Base-by-base conservation (phyloP, 306 rosid genomes). In the Senna tora region DNA sequence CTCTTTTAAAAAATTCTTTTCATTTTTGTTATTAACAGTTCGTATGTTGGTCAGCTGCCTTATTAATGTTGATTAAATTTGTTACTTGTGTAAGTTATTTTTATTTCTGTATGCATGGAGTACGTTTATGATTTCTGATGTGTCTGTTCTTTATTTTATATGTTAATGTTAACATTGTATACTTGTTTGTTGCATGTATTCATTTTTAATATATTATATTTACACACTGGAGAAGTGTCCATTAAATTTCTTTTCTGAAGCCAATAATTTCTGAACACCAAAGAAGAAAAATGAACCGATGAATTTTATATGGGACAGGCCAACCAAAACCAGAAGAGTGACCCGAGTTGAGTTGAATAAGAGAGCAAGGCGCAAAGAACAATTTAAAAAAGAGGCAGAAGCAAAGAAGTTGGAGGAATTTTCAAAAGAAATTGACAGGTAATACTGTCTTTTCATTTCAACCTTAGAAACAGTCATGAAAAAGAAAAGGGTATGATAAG, bases 401-500 rank as follows among this genome's bases (percentile, higher is more conserved):
- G 74, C 74, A 5, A 84, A 73, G 78, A 86, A 83, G 85, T n/a
- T 77, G 54, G 45, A 79, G 77, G 81, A 67, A 28, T 74, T 91
- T 50, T 83, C 96, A 16, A 84, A 81, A 82, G 95, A 95, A 87
- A 87, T 91, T 84, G 97, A 95, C 77, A 71, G 93, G 97, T 91
- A 81, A 80, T 60, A 57, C 52, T 16, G 19, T 25, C 64, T 28
- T 28, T 39, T 56, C 56, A 39, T 63, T 60, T 64, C 52, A 30
- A 46, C 12, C n/a, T 25, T 15, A 5, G n/a, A 36, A 28, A n/a
- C 6, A 33, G 42, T 52, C 32, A 25, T 65, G n/a, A 57, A 57
- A 46, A 42, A 73, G 63, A 3, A 9, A 36, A 36, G 66, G 15
- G 45, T 41, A 11, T 19, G 11, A 17, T 38, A 13, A 33, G 49